Evolutionary conservation across 306 rosid genomes (phyloP).

Genomic region (Quercus rubra): DNA sequence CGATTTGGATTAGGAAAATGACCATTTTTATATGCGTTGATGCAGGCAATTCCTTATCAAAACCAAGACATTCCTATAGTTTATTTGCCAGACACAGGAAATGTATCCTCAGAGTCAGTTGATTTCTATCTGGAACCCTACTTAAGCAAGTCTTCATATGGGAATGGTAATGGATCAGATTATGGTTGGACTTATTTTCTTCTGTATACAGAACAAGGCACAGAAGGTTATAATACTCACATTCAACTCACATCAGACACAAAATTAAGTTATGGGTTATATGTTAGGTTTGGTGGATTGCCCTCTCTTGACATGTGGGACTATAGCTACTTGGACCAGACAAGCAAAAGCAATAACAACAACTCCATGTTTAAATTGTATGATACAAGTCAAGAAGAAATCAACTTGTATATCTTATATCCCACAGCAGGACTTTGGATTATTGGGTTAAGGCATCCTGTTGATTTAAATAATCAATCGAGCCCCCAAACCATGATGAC

Average conservation of each 20-base stretch:
- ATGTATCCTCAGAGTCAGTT: background rate
- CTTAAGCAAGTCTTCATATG: background rate
- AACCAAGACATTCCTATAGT: background rate
- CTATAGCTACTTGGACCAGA: background rate
- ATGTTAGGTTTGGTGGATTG: slow-evolving; percentile 2
- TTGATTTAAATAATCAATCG: background rate
- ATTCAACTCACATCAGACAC: slow-evolving; percentile 4
- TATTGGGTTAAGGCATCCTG: slow-evolving; percentile 11
- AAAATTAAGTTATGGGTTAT: background rate
- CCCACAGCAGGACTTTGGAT: background rate
- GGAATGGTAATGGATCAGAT: background rate
- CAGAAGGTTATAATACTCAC: background rate
- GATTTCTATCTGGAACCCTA: background rate
- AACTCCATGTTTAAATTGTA: background rate
- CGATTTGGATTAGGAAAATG: no score
- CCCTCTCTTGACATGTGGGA: slow-evolving; percentile 8
- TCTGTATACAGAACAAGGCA: background rate
- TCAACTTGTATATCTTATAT: slow-evolving; percentile 16
- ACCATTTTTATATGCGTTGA: no score
- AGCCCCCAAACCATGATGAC: background rate
- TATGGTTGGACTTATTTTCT: slow-evolving; percentile 15
- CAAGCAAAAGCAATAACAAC: background rate
- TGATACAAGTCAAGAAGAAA: background rate
- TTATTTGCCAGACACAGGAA: background rate
- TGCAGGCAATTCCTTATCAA: background rate